A percentile compares a stretch with the other conserved stretches of the same genome.
These are phyloP conservation scores for Umbilicus rupestris DNA, from an alignment of 164 flowering plant genomes.

Conservation along the genomic window DNA sequence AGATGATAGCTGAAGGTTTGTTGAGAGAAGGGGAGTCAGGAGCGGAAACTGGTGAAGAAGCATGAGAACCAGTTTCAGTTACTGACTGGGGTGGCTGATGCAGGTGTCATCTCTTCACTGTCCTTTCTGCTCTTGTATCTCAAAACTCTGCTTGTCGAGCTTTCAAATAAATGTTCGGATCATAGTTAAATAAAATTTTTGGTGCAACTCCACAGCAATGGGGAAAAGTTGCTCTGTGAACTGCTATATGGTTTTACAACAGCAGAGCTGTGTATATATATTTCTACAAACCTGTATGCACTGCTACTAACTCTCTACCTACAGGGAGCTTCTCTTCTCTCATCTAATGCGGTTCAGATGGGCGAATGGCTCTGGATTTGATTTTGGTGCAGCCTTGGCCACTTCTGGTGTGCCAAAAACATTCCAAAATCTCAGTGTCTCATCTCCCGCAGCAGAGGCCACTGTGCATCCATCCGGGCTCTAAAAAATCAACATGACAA, in stretches of 20 bases:
- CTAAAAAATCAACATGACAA: conserved; percentile 13
- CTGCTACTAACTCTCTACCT: neutral
- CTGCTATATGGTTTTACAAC: neutral
- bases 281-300: neutral
- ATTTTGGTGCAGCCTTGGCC: conserved; percentile 24
- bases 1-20: conserved; percentile 44
- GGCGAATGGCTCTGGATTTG: conserved; percentile 38
- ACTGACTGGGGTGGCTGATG: neutral
- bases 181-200: neutral
- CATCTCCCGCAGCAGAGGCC: conserved; percentile 52
- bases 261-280: neutral
- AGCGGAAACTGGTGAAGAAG: conserved; percentile 25
- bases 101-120: too few species aligned
- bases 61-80: neutral
- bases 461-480: conserved; percentile 57
- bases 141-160: neutral
- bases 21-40: conserved; percentile 33
- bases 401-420: conserved; percentile 32
- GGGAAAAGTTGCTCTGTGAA: neutral
- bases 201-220: neutral
- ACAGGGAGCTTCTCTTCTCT: neutral
- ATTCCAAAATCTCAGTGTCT: conserved; percentile 45
- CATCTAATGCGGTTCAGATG: conserved; percentile 36
- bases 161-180: neutral
- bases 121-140: too few species aligned